Evolutionary conservation across 345 rosid species (phyloP), one percentile per base, ranked within the genome.

Genomic region (Eucalyptus albens): DNA sequence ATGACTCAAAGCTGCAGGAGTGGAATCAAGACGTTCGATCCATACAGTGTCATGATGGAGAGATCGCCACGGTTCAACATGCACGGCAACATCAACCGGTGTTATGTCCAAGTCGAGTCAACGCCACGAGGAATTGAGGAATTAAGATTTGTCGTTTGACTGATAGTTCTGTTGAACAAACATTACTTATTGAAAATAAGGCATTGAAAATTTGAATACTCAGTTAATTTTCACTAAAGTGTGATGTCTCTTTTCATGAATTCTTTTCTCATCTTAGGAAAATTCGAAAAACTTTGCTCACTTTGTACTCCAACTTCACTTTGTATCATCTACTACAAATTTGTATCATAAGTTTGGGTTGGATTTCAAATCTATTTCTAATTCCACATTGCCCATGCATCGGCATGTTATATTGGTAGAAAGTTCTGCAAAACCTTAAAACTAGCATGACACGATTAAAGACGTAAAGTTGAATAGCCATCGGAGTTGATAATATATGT

Each of bases 1-100:
- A 45, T 0, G 91, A 94, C 77, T 88, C 93, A 85, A 88, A 62
- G 88, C 89, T 95, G 33, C 86, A 91, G 11, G 93, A 88, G 50
- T 96, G 98, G 98, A 16, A 93, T n/a, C 87, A 91, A 88, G 86
- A 29, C 90, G 86, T 96, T 96, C 65, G 96, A 94, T 88, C 96
- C 94, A 2, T 12, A 87, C 55, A 96, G 94, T 40, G 89, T 97
- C 89, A 92, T 96, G 97, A 93, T 97, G 93, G 99, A 96, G 87
- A 95, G 99, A 89, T 97, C 97, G 1, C 97, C 96, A 3, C 91
- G 99, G 90, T 97, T 97, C 90, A 82, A 97, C 89, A 96, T 92
- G 92, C 96, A 96, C 3, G 96, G 97, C 31, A 90, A 87, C 69
- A 50, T 50, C 7, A 50, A 59, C 65, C 15, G 15, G 65, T 5